phyloP scores from a whole-genome alignment of 1,139 yeast species.

The Taphrina deformans region DNA sequence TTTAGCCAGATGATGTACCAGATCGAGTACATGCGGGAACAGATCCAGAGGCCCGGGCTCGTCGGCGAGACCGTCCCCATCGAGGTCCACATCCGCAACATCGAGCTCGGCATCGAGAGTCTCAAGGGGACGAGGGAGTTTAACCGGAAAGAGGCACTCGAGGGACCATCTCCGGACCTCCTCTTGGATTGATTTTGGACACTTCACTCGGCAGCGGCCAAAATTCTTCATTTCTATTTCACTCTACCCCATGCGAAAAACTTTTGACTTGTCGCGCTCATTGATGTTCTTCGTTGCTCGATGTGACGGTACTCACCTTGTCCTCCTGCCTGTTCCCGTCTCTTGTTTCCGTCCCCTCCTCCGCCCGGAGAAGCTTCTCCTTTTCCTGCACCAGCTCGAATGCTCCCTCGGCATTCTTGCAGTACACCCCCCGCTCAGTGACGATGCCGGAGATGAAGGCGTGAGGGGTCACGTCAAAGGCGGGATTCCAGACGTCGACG shows the following conservation, averaged over 20 bases:
- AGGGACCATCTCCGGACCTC: neutral
- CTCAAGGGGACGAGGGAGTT: conserved; percentile 8
- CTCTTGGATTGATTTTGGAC: neutral
- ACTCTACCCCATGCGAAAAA: too few relatives aligned
- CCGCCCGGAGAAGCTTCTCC: neutral
- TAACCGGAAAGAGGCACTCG: neutral
- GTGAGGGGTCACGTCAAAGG: conserved; percentile 91
- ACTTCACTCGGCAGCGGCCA: too few relatives aligned
- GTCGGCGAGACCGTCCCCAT: conserved; percentile 18
- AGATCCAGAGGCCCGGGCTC: conserved; percentile 20
- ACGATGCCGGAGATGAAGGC: conserved; percentile 80
- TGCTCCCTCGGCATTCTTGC: conserved; percentile 42
- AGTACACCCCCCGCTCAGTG: conserved; percentile 65
- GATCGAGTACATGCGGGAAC: conserved; percentile 21
- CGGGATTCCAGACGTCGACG: conserved; percentile 87
- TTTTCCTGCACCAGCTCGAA: conserved; percentile 42
- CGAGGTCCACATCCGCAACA: conserved; percentile 24
- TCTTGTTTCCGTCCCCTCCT: neutral
- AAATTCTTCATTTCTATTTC: neutral
- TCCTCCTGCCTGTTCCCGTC: neutral
- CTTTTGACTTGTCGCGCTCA: neutral
- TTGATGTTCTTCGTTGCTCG: conserved; percentile 17
- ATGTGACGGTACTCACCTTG: conserved; percentile 12
- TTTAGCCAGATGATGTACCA: conserved; percentile 29
- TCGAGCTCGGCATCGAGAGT: conserved; percentile 27